Evolutionary conservation across 257 asterid genomes (phyloP).

Genomic region (Ehretia macrophylla): DNA sequence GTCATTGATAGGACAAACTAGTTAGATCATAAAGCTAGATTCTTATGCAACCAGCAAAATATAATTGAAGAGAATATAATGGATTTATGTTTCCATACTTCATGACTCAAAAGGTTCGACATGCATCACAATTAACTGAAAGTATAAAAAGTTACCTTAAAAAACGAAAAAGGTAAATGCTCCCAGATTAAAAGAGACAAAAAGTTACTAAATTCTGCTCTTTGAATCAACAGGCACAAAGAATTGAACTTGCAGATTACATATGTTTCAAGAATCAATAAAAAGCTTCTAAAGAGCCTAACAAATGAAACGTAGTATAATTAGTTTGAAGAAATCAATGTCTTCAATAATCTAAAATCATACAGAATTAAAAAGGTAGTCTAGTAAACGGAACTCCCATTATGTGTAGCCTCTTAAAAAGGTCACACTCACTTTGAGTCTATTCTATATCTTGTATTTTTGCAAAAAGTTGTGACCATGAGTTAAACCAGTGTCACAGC

Average conservation of each 20-base stretch:
- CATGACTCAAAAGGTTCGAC: not conserved
- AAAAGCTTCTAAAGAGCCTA: not conserved
- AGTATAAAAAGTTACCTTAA: no score
- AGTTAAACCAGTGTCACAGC: no score
- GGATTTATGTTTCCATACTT: no score
- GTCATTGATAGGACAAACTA: not conserved
- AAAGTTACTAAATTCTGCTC: not conserved
- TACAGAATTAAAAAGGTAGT: no score
- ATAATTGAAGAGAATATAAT: no score
- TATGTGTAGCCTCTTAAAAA: no score
- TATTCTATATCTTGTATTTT: no score
- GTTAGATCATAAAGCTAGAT: not conserved
- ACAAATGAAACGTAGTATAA: not conserved
- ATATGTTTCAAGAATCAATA: not conserved
- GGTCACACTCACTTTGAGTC: no score
- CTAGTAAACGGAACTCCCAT: no score
- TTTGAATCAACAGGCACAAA: not conserved
- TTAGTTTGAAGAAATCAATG: constrained; percentile 9
- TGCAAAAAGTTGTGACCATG: no score
- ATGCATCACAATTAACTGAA: not conserved
- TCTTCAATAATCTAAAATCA: constrained; percentile 5
- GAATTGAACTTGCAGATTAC: not conserved
- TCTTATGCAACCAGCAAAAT: not conserved
- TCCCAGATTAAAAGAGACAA: not conserved
- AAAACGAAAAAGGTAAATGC: no score